These are phyloP conservation scores for Entomortierella lignicola DNA, from an alignment of 192 early-diverging fungal genomes.

Conservation along the genomic window DNA sequence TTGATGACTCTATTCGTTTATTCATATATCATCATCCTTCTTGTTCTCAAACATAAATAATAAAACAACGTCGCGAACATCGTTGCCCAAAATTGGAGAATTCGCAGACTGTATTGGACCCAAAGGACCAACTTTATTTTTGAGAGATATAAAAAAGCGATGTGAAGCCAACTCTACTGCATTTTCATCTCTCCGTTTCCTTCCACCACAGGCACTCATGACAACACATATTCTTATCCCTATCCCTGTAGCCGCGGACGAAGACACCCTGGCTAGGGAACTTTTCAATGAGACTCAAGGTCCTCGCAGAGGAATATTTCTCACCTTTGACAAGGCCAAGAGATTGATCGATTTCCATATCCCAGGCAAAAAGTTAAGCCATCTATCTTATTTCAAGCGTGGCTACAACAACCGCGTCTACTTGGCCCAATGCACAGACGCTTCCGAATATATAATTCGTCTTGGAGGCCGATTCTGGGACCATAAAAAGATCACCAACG, in stretches of 20 bases:
- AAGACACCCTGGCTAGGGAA: constrained; percentile 4
- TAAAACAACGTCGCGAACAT: too few relatives aligned
- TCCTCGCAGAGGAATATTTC: constrained; percentile 30
- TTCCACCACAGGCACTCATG: neutral
- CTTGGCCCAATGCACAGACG: constrained; percentile 27
- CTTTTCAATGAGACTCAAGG: constrained; percentile 24
- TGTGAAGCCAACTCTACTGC: too few relatives aligned
- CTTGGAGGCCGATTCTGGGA: constrained; percentile 51
- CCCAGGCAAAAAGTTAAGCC: constrained; percentile 13
- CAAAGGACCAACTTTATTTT: too few relatives aligned
- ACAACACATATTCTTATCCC: neutral
- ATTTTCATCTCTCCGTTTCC: neutral
- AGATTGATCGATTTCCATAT: constrained; percentile 29
- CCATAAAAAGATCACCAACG: constrained; percentile 47
- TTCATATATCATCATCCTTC: too few relatives aligned
- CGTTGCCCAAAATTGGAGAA: too few relatives aligned
- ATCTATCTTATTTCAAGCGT: constrained; percentile 38
- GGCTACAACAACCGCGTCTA: constrained; percentile 53
- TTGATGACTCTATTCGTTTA: too few relatives aligned
- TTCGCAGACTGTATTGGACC: too few relatives aligned
- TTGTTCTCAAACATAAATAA: too few relatives aligned
- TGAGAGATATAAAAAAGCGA: too few relatives aligned
- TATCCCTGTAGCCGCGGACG: constrained; percentile 6
- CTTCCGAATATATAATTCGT: constrained; percentile 43
- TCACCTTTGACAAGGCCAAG: constrained; percentile 23